Percentiles rank a stretch among this genome's conserved stretches.
Evolutionary conservation across 768 basidiomycete species (phyloP).

Genomic region (Pluteus cervinus): DNA sequence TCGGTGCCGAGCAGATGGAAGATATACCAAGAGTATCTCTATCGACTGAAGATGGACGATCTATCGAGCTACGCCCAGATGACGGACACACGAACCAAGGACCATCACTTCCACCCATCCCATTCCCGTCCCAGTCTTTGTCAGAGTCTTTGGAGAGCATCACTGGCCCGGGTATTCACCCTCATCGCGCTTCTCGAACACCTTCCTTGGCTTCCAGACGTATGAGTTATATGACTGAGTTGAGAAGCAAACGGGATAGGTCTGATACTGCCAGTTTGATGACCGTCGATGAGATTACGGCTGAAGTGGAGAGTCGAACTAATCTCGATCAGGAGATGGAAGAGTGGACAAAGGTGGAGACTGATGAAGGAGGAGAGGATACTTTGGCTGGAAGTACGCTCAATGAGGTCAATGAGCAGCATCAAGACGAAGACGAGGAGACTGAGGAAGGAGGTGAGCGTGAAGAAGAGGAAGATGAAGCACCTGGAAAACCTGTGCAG

Average conservation of each 20-base stretch:
- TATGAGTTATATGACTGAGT: slow-evolving; percentile 76
- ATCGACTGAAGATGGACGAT: slow-evolving; percentile 66
- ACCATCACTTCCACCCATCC: slow-evolving; percentile 60
- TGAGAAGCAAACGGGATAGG: slow-evolving; percentile 75
- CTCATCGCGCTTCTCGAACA: slow-evolving; percentile 40
- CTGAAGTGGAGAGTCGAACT: slow-evolving; percentile 81
- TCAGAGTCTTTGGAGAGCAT: slow-evolving; percentile 70
- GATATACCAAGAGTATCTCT: slow-evolving; percentile 69
- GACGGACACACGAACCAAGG: slow-evolving; percentile 32
- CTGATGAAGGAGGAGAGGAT: slow-evolving; percentile 38
- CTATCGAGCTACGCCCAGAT: slow-evolving; percentile 57
- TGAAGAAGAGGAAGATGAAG: slow-evolving; percentile 26
- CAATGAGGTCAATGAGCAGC: too few relatives aligned
- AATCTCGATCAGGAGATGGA: slow-evolving; percentile 28
- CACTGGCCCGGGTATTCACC: slow-evolving; percentile 34
- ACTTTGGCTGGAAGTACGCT: too few relatives aligned
- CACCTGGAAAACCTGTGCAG: slow-evolving; percentile 38
- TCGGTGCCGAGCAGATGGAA: slow-evolving; percentile 23
- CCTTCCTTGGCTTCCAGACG: slow-evolving; percentile 53
- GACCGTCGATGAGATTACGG: slow-evolving; percentile 97
- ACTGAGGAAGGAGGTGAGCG: slow-evolving; percentile 27
- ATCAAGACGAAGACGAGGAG: slow-evolving; percentile 28
- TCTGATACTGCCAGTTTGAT: slow-evolving; percentile 88
- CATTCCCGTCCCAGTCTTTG: slow-evolving; percentile 72
- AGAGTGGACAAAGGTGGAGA: slow-evolving; percentile 72